Base-by-base conservation (phyloP, 148 eudicot species). In the Camellia lanceoleosa region DNA sequence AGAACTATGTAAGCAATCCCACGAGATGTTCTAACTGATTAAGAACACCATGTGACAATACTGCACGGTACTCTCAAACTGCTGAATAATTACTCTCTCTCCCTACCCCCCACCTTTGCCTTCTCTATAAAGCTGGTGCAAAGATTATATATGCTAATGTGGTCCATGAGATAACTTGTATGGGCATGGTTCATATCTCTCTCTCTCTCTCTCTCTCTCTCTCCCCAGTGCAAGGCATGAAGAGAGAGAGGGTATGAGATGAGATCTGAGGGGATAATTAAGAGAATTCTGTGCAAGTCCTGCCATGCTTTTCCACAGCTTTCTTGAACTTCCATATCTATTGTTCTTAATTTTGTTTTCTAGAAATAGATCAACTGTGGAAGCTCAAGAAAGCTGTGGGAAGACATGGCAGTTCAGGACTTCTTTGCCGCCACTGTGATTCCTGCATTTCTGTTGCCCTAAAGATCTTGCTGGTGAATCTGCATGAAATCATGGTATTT, bases 251-350 rank as follows among this genome's bases (percentile, higher is more conserved):
- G 1, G 38, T 30, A 30, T 6, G 67, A 13, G 4, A 61, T 18
- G 79, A 56, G 61, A 65, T 72, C 61, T 64, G 82, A 66, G 52
- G 80, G 4, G 74, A 68, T 18, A n/a, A 59, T 12, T 43, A 11
- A 3, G 41, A 43, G 71, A 67, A 67, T 69, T 69, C 19, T 61
- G 38, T 2, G 46, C 62, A 72, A 84, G 85, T 85, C 90, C 87
- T 81, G 89, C 82, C 92, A 90, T 92, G 87, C 80, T 90, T 89
- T 90, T 92, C 93, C 95, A 90, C 95, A 90, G 92, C 95, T 92
- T 92, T 92, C 95, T 92, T 92, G 95, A 92, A 92, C 92, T 91
- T 89, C 83, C n/a, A n/a, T 60, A 77, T 75, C 71, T 59, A 3
- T 55, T 65, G 30, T 10, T 56, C 61, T 60, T 51, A 64, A 56